phyloP scores from a whole-genome alignment of 257 asterid genomes.

The Solanum etuberosum region DNA sequence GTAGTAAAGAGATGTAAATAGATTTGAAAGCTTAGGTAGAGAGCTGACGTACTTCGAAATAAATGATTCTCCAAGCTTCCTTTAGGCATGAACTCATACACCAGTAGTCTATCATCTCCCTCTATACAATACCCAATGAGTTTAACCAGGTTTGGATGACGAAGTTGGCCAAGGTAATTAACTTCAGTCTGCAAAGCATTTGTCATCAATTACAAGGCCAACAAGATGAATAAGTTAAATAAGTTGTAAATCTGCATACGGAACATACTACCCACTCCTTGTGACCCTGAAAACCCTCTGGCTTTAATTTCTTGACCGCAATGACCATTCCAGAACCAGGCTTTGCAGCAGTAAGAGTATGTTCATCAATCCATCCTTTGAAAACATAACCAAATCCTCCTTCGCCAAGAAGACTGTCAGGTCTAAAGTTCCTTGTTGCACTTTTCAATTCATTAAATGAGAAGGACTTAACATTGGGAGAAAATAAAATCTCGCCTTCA shows the following conservation, averaged over 20 bases:
- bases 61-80: constrained; percentile 95
- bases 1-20: not conserved
- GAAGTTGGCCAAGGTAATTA: constrained; percentile 88
- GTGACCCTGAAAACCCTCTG: constrained; percentile 96
- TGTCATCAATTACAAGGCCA: not conserved
- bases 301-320: constrained; percentile 88
- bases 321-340: constrained; percentile 88
- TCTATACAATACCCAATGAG: constrained; percentile 89
- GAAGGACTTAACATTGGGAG: constrained; percentile 70
- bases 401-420: constrained; percentile 92
- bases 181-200: constrained; percentile 73
- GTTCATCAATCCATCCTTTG: constrained; percentile 91
- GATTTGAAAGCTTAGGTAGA: not conserved
- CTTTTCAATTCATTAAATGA: constrained; percentile 64
- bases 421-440: constrained; percentile 81
- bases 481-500: constrained; percentile 66
- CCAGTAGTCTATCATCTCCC: constrained; percentile 80
- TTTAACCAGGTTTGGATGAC: constrained; percentile 75
- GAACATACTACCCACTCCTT: constrained; percentile 93
- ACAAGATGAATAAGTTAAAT: not conserved
- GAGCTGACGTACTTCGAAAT: constrained; percentile 55
- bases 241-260: not conserved
- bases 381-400: constrained; percentile 95
- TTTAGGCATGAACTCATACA: constrained; percentile 91
- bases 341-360: constrained; percentile 50